Base-by-base conservation (phyloP, 2,329 filamentous ascomycete species). In the Colletotrichum sp. region DNA sequence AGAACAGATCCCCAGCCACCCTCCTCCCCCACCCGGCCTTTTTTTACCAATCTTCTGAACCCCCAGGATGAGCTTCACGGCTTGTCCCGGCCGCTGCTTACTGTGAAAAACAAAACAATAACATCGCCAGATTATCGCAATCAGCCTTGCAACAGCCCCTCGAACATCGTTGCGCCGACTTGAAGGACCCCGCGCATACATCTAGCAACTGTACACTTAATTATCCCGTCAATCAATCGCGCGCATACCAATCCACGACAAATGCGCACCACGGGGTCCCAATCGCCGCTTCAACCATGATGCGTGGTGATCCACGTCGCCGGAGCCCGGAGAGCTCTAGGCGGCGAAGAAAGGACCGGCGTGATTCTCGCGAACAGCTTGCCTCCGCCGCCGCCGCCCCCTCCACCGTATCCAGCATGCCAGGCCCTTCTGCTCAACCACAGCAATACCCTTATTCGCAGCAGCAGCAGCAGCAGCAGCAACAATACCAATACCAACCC, bases 321-420 rank as follows among this genome's bases (percentile, higher is more conserved):
- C 88, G 89, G 85, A 91, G 89, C 84, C 88, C 88, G 72, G 89
- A 91, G 79, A 87, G 87, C 85, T 87, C 87, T 81, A 86, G 88
- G 82, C 88, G 89, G 82, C 88, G 89, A 85, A 82, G 80, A 73
- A 73, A 67, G 55, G 72, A 78, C 48, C 75, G 75, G 43, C 75
- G 75, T 39, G 66, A 70, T 69, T 76, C 72, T 66, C 72, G 71
- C 43, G 77, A 78, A 18, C 71, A 78, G 64, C 71, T 66, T 25
- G 62, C 62, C 43, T 69, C 58, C 43, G 43, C 43, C 43, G 43
- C 43, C 43, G n/a, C 10, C 43, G 12, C 43, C 43, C 18, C 43
- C 61, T 74, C 64, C 69, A 65, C 34, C n/a, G 12, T 72, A 16
- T 67, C 72, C 55, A 71, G 62, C 65, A 66, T 74, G 36, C 70